Evolutionary conservation across 352 stramenopile genomes (phyloP).

Genomic region (Pythium plurisporium): DNA sequence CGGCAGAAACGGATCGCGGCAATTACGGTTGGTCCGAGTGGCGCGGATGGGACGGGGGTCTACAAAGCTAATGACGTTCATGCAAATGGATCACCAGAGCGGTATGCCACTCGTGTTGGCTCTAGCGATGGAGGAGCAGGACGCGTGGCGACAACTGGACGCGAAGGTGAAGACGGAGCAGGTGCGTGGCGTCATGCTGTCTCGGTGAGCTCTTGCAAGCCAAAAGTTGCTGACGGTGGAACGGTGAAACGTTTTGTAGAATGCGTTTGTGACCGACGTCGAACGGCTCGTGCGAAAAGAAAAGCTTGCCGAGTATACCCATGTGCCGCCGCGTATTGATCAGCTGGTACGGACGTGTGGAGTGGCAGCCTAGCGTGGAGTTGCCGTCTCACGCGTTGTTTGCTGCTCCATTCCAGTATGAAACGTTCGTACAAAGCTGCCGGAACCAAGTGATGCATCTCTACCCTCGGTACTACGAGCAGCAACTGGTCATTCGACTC

Average conservation of each 20-base stretch:
- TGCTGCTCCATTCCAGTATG: neutral
- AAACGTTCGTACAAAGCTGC: conserved; percentile 26
- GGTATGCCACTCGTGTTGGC: conserved; percentile 56
- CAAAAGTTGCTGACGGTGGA: no score
- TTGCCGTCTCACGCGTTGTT: neutral
- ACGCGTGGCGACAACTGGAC: conserved; percentile 37
- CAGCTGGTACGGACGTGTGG: conserved; percentile 18
- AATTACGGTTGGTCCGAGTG: no score
- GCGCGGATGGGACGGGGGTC: no score
- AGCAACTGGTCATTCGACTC: conserved; percentile 30
- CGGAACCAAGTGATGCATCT: conserved; percentile 60
- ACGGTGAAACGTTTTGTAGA: conserved; percentile 8
- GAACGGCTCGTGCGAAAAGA: conserved; percentile 20
- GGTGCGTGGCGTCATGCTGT: neutral
- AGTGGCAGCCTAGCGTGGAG: no score
- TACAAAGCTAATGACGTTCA: no score
- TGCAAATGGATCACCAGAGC: conserved; percentile 24
- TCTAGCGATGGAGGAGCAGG: conserved; percentile 36
- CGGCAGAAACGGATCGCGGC: conserved; percentile 38
- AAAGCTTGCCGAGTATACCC: conserved; percentile 12
- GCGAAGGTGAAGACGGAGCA: conserved; percentile 35
- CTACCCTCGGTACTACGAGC: conserved; percentile 61
- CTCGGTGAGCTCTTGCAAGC: no score
- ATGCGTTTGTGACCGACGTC: conserved; percentile 10
- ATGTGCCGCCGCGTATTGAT: conserved; percentile 8